These are phyloP conservation scores for Triticum aestivum DNA, from an alignment of 176 grass and related monocot species.

Conservation along the genomic window IWGSC_CS_RefSeq_v2.1 NC_057800.1:23458889-23459388, in stretches of 20 bases:
- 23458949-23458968: not conserved
- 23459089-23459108: constrained; percentile 90
- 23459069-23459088: constrained; percentile 80
- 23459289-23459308: not conserved
- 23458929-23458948: constrained; percentile 50
- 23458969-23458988: not conserved
- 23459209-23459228: constrained; percentile 75
- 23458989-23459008: not conserved
- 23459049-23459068: constrained; percentile 82
- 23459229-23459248: constrained; percentile 61
- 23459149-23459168: constrained; percentile 55
- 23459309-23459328: not conserved
- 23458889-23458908: constrained; percentile 88
- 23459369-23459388: constrained; percentile 48
- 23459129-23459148: constrained; percentile 92
- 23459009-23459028: constrained; percentile 93
- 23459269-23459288: not conserved
- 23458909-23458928: constrained; percentile 87
- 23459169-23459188: constrained; percentile 75
- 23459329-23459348: not conserved
- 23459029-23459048: constrained; percentile 91
- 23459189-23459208: constrained; percentile 75
- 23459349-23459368: not conserved
- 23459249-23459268: constrained; percentile 55
- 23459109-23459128: constrained; percentile 91